phyloP scores from a whole-genome alignment of 1,139 yeast species.

The Zygotorulaspora mrakii region DNA sequence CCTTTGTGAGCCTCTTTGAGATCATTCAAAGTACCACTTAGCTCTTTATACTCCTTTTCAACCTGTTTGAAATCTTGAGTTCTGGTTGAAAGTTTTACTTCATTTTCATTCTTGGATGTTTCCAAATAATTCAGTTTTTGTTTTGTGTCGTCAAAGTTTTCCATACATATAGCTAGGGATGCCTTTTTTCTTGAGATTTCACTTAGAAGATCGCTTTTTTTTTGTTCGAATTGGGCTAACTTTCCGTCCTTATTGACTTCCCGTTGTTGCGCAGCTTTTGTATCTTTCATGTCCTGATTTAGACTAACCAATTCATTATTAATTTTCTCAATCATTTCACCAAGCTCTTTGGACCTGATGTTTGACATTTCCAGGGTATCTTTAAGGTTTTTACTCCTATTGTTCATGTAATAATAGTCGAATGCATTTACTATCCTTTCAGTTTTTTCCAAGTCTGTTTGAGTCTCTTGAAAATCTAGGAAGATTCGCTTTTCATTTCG shows the following conservation, averaged over 20 bases:
- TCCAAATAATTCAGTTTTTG: conserved; percentile 24
- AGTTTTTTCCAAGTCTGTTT: conserved; percentile 72
- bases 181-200: conserved; percentile 67
- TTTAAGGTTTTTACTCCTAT: conserved; percentile 43
- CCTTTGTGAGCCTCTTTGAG: conserved; percentile 51
- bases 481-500: conserved; percentile 78
- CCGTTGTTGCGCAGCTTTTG: conserved; percentile 52
- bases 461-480: conserved; percentile 81
- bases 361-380: conserved; percentile 39
- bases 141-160: conserved; percentile 52
- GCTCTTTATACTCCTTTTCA: conserved; percentile 42
- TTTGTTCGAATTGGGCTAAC: conserved; percentile 56
- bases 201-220: conserved; percentile 58
- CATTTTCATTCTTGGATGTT: conserved; percentile 24
- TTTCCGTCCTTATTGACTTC: conserved; percentile 63
- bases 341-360: conserved; percentile 32
- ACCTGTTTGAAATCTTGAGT: conserved; percentile 32
- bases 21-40: conserved; percentile 44
- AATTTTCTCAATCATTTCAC: conserved; percentile 44
- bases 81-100: conserved; percentile 29
- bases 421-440: conserved; percentile 74
- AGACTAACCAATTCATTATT: conserved; percentile 56
- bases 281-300: conserved; percentile 56
- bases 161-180: conserved; percentile 52
- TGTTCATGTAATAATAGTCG: conserved; percentile 53